Percentiles rank a stretch among this genome's conserved stretches.
phyloP scores from a whole-genome alignment of 352 stramenopile genomes.

The Phytophthora syringae region DNA sequence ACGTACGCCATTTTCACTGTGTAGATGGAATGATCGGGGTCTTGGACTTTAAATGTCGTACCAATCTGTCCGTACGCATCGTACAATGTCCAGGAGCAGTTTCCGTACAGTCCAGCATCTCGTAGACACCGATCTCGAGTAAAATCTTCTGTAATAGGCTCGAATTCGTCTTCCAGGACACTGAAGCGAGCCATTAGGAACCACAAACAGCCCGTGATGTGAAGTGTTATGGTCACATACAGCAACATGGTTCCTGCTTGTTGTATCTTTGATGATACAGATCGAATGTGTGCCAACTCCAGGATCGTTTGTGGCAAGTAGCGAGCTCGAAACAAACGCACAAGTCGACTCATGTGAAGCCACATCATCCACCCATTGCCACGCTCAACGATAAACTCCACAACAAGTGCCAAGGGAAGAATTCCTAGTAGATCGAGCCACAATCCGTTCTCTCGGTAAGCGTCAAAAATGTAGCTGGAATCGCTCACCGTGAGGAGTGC shows the following conservation, averaged over 20 bases:
- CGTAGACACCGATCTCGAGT: conserved; percentile 55
- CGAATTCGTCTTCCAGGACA: conserved; percentile 39
- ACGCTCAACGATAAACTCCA: conserved; percentile 47
- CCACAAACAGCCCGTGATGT: conserved; percentile 74
- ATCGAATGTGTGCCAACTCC: conserved; percentile 58
- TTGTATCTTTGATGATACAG: conserved; percentile 69
- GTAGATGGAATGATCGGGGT: conserved; percentile 43
- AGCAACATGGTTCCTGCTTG: conserved; percentile 62
- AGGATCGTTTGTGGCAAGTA: conserved; percentile 60
- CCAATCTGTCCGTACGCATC: conserved; percentile 74
- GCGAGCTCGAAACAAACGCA: conserved; percentile 57
- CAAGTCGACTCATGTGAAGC: conserved; percentile 51
- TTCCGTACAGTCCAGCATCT: conserved; percentile 50
- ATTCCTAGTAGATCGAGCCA: conserved; percentile 64
- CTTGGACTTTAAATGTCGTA: conserved; percentile 43
- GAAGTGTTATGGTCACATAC: conserved; percentile 68
- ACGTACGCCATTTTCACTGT: conserved; percentile 69
- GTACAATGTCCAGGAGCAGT: conserved; percentile 80
- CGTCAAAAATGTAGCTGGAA: conserved; percentile 67
- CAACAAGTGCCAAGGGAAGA: conserved; percentile 57
- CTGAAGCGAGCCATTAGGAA: conserved; percentile 78
- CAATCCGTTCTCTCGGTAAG: conserved; percentile 61
- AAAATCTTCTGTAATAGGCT: conserved; percentile 30
- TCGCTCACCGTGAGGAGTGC: conserved; percentile 72
- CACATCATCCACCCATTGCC: conserved; percentile 41